Evolutionary conservation across 257 asterid genomes (phyloP), one percentile per base, ranked within the genome.

Genomic region (Ophiorrhiza pumila): DNA sequence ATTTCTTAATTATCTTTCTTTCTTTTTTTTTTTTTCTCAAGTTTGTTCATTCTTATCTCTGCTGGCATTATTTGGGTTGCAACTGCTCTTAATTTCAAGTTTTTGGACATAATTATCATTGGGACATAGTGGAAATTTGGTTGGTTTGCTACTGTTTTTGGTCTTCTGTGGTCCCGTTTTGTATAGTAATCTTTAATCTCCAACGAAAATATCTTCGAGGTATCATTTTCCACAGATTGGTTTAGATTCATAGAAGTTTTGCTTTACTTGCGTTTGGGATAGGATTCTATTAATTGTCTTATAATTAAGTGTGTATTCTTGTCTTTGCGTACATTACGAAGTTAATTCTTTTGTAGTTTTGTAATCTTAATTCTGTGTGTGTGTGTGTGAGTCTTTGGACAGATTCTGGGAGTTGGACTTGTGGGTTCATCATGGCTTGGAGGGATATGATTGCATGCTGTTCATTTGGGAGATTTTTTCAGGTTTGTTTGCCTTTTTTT

Each of bases 391-490:
- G n/a, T 22, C 25, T 35, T 17, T 43, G 47, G 31, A 20, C 35
- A 49, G 70, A 27, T 13, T 49, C 61, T 68, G 65, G 8, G 49
- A 27, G 0, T 29, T 63, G 18, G 37, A 8, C 15, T 53, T 64
- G 17, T 62, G 18, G 57, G 31, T 29, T 76, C 49, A 34, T 68
- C 69, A 85, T 89, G 96, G 87, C 84, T 71, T 78, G 88, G 94
- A 85, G 76, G 77, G 78, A 78, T 68, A 60, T 74, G 79, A 58
- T 86, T 64, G 74, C 84, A 13, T 73, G 81, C 80, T 84, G 83
- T 65, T 86, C 85, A 57, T 80, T 88, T 72, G 62, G 83, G 77
- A 80, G 82, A 71, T 79, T 89, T 75, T 84, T 89, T 78, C 96
- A 82, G 97, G 97, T 91, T 78, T 53, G 89, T 75, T 13, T 25